Evolutionary conservation across 495 filamentous ascomycete species (phyloP), one percentile per base, ranked within the genome.

Genomic region (Penicillium herquei): DNA sequence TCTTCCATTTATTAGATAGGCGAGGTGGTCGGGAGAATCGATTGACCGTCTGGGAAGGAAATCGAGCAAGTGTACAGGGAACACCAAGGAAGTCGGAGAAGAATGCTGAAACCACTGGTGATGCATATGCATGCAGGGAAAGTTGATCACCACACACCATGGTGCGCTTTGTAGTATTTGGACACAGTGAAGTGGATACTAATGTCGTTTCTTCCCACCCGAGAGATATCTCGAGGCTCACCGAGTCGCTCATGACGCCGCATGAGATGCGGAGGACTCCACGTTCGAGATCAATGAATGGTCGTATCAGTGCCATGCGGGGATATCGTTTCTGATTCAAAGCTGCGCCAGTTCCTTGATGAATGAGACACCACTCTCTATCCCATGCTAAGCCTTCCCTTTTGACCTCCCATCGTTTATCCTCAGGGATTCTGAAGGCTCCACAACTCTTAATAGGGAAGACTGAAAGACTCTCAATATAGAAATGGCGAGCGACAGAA

Each of bases 391-490:
- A 73, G 0, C 92, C 92, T 70, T 95, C 88, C 13, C 76, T 71
- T 45, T 78, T 81, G 26, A 96, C 80, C 64, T 90, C 85, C 92
- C 92, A 97, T 16, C 76, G 64, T 18, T 71, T 70, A 7, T 73
- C 82, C 1, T 74, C 56, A 0, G 90, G 86, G 39, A 97, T 80
- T n/a, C 75, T 78, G 60, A 85, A 92, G 7, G 87, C 87, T 7
- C 81, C 88, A 64, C 92, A 97, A 63, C 87, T 90, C 71, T 96
- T 96, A 70, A 97, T 93, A 0, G 92, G 92, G 61, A 90, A 90
- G 4, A 92, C 80, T 0, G 72, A 81, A 17, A 90, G 81, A 58
- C 78, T 85, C 51, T 87, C 79, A 7, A 90, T 73, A 13, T 76
- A 77, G 43, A 74, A 77, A 45, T 61, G 64, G 47, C 52, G 59